Evolutionary conservation across 768 basidiomycete species (phyloP).

Genomic region (Tricholomella constricta): DNA sequence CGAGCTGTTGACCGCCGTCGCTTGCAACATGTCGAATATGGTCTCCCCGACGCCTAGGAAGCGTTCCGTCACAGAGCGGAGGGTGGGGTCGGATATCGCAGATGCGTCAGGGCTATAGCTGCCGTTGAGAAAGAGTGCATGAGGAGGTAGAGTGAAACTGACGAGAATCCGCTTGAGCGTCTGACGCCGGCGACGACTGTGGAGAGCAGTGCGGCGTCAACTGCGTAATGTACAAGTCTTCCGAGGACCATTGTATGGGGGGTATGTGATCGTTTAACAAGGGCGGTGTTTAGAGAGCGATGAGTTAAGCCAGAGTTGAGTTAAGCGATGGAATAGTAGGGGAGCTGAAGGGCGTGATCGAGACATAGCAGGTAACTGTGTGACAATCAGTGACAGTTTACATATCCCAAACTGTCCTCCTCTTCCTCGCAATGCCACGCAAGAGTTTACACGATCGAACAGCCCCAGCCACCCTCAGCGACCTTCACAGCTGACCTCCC

Average conservation of each 20-base stretch:
- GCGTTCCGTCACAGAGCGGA: conserved; percentile 74
- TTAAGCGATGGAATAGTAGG: no score
- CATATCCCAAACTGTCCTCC: no score
- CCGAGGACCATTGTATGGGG: conserved; percentile 56
- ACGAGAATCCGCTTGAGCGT: conserved; percentile 90
- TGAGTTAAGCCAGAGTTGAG: no score
- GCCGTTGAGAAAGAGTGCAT: conserved; percentile 1
- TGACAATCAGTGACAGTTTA: no score
- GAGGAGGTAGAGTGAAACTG: conserved; percentile 37
- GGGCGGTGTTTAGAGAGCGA: no score
- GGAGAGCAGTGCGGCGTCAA: conserved; percentile 85
- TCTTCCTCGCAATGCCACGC: no score
- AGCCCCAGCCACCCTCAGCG: no score
- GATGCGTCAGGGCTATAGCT: conserved; percentile 63
- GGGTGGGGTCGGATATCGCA: conserved; percentile 73
- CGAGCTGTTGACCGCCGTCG: conserved; percentile 80
- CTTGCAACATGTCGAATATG: conserved; percentile 83
- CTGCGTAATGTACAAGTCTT: conserved; percentile 76
- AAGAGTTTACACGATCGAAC: no score
- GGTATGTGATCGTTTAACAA: no score
- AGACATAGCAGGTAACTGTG: no score
- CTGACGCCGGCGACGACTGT: conserved; percentile 90
- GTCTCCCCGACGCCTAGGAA: conserved; percentile 89
- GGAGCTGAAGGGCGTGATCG: no score
- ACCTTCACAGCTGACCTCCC: no score